Percentiles rank a stretch among this genome's conserved stretches.
phyloP scores from a whole-genome alignment of 73 alveolate genomes.

The Effrenium voratum region DNA sequence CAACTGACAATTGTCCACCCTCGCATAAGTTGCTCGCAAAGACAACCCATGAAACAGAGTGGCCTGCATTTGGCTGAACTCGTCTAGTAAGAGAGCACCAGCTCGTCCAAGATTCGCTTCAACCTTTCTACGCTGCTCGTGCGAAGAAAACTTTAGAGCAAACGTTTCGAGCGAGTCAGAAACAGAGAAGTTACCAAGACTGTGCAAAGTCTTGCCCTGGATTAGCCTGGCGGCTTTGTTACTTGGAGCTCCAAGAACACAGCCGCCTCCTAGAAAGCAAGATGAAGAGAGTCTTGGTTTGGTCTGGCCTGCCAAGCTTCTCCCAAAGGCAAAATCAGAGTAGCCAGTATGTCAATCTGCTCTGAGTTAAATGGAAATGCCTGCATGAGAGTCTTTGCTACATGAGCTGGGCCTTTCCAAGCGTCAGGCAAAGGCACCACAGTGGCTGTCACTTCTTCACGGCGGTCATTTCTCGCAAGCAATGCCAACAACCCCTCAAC shows the following conservation, averaged over 20 bases:
- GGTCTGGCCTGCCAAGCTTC: background rate
- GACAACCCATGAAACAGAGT: background rate
- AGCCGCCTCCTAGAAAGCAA: background rate
- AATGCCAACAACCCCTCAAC: background rate
- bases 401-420: background rate
- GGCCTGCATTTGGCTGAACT: constrained; percentile 3
- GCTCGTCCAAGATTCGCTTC: background rate
- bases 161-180: background rate
- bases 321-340: background rate
- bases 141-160: background rate
- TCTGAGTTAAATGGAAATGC: background rate
- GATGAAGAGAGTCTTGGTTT: background rate
- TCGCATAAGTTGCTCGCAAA: background rate
- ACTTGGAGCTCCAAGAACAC: background rate
- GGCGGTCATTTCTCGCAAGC: background rate
- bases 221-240: constrained; percentile 29
- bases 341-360: background rate
- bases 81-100: background rate
- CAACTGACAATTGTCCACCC: background rate
- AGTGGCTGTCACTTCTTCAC: background rate
- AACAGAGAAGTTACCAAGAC: background rate
- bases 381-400: background rate
- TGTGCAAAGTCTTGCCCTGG: background rate
- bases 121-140: background rate
- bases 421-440: background rate